Conservation (phyloP, 2,329 filamentous ascomycete species). For the Colletotrichum ledebouriae region DNA sequence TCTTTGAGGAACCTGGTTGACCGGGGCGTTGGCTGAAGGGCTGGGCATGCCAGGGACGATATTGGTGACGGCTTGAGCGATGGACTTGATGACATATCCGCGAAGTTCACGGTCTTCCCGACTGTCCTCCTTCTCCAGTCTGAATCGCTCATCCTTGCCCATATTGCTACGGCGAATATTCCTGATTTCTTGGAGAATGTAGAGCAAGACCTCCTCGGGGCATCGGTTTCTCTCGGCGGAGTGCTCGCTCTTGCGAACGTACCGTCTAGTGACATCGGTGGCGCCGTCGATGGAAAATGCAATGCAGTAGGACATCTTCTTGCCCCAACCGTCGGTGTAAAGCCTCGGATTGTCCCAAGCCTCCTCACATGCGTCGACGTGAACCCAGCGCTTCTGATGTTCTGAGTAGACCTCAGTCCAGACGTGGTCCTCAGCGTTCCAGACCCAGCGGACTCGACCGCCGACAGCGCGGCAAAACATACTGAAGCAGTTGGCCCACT, state of each 20-base stretch:
- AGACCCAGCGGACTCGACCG: slow-evolving; percentile 93
- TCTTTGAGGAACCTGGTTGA: slow-evolving; percentile 45
- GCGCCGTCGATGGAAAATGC: slow-evolving; percentile 93
- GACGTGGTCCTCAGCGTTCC: slow-evolving; percentile 97
- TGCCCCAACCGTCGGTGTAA: slow-evolving; percentile 95
- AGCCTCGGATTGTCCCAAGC: slow-evolving; percentile 94
- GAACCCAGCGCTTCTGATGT: slow-evolving; percentile 94
- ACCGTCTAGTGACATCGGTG: slow-evolving; percentile 75
- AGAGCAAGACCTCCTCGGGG: slow-evolving; percentile 89
- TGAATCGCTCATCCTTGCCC: slow-evolving; percentile 86
- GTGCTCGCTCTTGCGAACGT: slow-evolving; percentile 79
- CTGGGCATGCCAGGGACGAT: slow-evolving; percentile 67
- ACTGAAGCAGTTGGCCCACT: slow-evolving; percentile 99
- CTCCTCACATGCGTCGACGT: slow-evolving; percentile 94
- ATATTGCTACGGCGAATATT: slow-evolving; percentile 85
- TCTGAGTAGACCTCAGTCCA: slow-evolving; percentile 99
- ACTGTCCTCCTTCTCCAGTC: slow-evolving; percentile 83
- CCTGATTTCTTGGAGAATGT: slow-evolving; percentile 93
- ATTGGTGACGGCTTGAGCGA: slow-evolving; percentile 79
- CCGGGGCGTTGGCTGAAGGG: slow-evolving; percentile 45
- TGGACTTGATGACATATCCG: slow-evolving; percentile 78
- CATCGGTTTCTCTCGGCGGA: slow-evolving; percentile 82
- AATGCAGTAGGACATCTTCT: slow-evolving; percentile 97
- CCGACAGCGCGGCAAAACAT: slow-evolving; percentile 97
- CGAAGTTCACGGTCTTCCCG: slow-evolving; percentile 82